phyloP scores from a whole-genome alignment of 2,329 filamentous ascomycete genomes.

The Chaetomium sp. region DNA sequence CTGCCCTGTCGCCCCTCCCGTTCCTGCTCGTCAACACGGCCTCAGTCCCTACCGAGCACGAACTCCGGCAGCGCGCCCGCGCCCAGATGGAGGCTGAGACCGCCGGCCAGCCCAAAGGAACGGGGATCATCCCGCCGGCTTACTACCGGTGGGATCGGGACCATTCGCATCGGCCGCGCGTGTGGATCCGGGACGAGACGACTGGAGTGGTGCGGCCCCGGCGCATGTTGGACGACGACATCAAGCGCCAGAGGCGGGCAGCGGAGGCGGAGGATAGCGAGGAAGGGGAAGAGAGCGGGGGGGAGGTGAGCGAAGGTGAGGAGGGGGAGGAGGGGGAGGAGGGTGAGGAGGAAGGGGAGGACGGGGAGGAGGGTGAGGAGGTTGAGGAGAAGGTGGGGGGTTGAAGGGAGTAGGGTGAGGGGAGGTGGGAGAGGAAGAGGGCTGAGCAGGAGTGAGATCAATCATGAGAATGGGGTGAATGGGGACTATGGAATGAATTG shows the following conservation, averaged over 20 bases:
- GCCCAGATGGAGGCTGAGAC: neutral
- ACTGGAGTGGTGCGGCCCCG: neutral
- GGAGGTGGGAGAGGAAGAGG: too few relatives aligned
- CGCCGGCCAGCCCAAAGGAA: neutral
- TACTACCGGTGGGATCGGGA: neutral
- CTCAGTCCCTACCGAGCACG: too few relatives aligned
- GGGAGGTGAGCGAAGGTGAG: neutral
- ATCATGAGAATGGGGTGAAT: too few relatives aligned
- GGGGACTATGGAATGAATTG: too few relatives aligned
- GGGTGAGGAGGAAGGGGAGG: neutral
- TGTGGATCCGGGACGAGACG: neutral
- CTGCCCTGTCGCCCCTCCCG: too few relatives aligned
- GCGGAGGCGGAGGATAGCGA: neutral
- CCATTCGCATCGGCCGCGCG: neutral
- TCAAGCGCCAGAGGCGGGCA: too few relatives aligned
- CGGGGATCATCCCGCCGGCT: neutral
- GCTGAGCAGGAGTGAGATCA: too few relatives aligned
- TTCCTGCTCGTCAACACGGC: too few relatives aligned
- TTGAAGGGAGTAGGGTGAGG: too few relatives aligned
- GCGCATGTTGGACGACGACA: neutral
- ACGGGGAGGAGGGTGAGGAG: neutral
- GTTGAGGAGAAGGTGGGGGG: neutral
- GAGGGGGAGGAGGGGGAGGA: neutral
- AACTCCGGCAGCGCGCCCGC: too few relatives aligned
- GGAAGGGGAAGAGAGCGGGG: neutral